phyloP scores from a whole-genome alignment of 768 basidiomycete species.

The Trametes coccinea region DNA sequence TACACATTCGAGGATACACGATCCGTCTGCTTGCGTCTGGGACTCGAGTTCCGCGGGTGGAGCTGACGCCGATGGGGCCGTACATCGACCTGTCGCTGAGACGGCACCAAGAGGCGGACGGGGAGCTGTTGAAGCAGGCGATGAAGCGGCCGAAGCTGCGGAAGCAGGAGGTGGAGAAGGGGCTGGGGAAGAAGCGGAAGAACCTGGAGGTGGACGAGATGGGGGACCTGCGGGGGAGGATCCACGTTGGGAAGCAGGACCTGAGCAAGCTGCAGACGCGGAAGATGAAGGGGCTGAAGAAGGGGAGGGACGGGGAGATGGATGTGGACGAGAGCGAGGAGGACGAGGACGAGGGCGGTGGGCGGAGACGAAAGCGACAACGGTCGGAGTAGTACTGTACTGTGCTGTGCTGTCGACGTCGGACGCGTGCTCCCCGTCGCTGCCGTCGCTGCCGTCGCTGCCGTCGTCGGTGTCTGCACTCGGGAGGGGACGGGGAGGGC shows the following conservation, averaged over 20 bases:
- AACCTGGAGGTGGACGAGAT: constrained; percentile 97
- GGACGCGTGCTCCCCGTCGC: neutral
- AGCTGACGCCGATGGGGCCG: constrained; percentile 89
- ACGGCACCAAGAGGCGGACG: constrained; percentile 70
- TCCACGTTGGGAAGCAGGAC: constrained; percentile 91
- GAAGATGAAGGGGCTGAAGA: constrained; percentile 94
- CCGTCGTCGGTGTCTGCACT: neutral
- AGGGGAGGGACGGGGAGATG: constrained; percentile 30
- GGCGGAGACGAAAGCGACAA: constrained; percentile 24
- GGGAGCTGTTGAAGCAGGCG: constrained; percentile 78
- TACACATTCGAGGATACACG: constrained; percentile 90
- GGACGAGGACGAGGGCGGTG: constrained; percentile 7
- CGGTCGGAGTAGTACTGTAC: constrained; percentile 5
- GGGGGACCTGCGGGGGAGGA: constrained; percentile 90
- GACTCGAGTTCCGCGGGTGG: constrained; percentile 75
- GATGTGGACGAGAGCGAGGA: constrained; percentile 25
- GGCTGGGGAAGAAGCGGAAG: constrained; percentile 89
- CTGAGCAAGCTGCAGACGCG: constrained; percentile 81
- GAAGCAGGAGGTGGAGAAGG: constrained; percentile 84
- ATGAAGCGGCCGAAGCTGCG: constrained; percentile 84
- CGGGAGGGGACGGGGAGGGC: too few species aligned
- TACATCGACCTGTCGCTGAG: constrained; percentile 81
- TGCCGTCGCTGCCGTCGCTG: neutral
- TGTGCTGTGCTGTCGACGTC: neutral
- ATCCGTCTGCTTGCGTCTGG: constrained; percentile 74